Evolutionary conservation across 192 early-diverging fungal genomes (phyloP), one percentile per base, ranked within the genome.

Genomic region (Funneliformis mosseae): DNA sequence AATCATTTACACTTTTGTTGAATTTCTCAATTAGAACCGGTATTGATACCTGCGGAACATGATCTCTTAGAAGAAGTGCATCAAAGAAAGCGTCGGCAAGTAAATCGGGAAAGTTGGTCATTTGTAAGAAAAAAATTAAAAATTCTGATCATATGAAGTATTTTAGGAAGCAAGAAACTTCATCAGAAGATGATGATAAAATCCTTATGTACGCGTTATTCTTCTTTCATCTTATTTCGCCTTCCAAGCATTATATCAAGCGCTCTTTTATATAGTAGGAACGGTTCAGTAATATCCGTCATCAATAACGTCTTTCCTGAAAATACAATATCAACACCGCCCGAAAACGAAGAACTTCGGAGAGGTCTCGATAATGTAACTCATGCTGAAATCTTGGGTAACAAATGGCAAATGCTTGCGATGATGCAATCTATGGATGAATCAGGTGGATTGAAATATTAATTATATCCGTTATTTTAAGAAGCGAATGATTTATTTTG

Each of bases 401-500:
- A 79, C 10, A 38, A 79, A 27, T 79, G 78, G 78, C 23, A 59
- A 67, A 38, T 21, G 11, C 1, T 78, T 25, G 70, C 70, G 28
- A 50, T 70, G 16, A 18, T 28, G 18, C 48, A 79, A 39, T 9
- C 64, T 7, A 50, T 71, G 67, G 67, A 79, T 59, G 78, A 71
- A 70, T 7, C 59, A 39, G 3, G 67, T 45, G 50, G 39, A 69
- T 27, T 79, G 38, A 79, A 79, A 79, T 79, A 71, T 42, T n/a
- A 18, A 38, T 50, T 12, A 8, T 18, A n/a, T 74, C 39, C n/a
- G 11, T 42, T 63, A 7, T 1, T n/a, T 42, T n/a, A 64, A 27
- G 5, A 27, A 18, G 63, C 38, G 18, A n/a, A 63, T 42, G 39
- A 63, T 63, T 5, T 41, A 21, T 42, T 25, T 63, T 46, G n/a